Evolutionary conservation across 2,329 filamentous ascomycete genomes (phyloP), one percentile per base, ranked within the genome.

Genomic region (Diaporthe caulivora): DNA sequence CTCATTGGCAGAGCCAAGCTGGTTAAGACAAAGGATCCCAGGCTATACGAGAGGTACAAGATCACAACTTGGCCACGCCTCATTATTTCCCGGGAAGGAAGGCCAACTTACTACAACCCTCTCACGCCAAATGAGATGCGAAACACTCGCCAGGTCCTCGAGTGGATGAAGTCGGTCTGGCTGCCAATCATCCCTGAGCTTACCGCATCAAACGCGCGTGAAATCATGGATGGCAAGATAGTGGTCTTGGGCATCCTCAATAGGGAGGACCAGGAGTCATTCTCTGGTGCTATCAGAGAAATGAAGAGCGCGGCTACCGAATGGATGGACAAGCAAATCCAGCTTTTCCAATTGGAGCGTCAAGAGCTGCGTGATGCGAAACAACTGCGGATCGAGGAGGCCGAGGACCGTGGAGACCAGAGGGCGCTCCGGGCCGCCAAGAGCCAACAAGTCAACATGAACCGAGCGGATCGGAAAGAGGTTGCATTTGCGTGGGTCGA

Each of bases 401-500:
- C 97, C 6, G 93, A 98, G 81, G 96, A 98, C 81, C 93, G 95
- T 65, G 92, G 94, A 78, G 97, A 99, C 81, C 92, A 98, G 82
- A 92, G 95, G 68, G 96, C 94, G 15, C 84, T 98, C 74, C 90
- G 95, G 49, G 89, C 93, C 55, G 97, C 97, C 47, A 99, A 99
- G 87, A 92, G 91, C 76, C 97, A 97, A 80, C 92, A 92, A 42
- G 95, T 99, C 81, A 94, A 95, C 78, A 97, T 98, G 91, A 93
- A 96, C 78, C 93, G 93, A 80, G 90, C 94, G 69, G 92, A 95
- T 80, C 92, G 93, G 78, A 97, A 96, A 82, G 94, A 97, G 81
- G 95, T 98, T 54, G 91, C 91, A 11, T 99, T 99, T 83, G 97
- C 97, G 17, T 99, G 97, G 97, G 95, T 98, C 17, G 97, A 99